Evolutionary conservation across 2,329 filamentous ascomycete genomes (phyloP), one percentile per base, ranked within the genome.

Genomic region (Aureobasidium lini): DNA sequence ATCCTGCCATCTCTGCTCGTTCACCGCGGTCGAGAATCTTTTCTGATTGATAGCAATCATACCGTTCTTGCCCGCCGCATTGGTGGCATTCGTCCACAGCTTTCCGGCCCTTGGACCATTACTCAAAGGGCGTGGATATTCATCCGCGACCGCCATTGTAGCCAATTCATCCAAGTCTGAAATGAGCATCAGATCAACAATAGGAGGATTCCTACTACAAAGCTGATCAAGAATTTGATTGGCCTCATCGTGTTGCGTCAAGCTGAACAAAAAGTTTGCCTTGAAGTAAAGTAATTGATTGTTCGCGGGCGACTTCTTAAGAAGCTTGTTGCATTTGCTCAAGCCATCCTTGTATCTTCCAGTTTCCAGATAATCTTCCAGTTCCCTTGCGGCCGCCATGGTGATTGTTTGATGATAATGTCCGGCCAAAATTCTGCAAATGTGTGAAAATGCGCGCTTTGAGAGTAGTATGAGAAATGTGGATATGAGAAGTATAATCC

Each of bases 1-100:
- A 61, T 72, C 70, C 34, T 64, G 63, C 37, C 66, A 49, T 37
- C 70, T 63, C 44, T 68, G 66, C 52, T 71, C 67, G 10, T 64
- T 50, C 6, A 72, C 63, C 4, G 70, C 69, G 28, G 65, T 61
- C 3, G 65, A 61, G 60, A 70, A 70, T 18, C 70, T 68, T 3
- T 68, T 52, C 10, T 67, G 62, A 28, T 64, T 64, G n/a, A 52
- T 40, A 60, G 62, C 57, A 13, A 63, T 64, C 39, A 49, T 34
- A 34, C 46, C 57, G 11, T 59, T 59, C 40, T 56, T 61, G 29
- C 59, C 59, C 6, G 62, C 44, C 0, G 64, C 59, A 56, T 69
- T 70, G 43, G 64, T 63, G 1, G 69, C 69, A 46, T 62, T 65
- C 3, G 69, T 65, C 69, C 69, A 72, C 1, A 72, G 61, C 44